Evolutionary conservation across 495 filamentous ascomycete species (phyloP).

Genomic region (Schizothecium vesticola): DNA sequence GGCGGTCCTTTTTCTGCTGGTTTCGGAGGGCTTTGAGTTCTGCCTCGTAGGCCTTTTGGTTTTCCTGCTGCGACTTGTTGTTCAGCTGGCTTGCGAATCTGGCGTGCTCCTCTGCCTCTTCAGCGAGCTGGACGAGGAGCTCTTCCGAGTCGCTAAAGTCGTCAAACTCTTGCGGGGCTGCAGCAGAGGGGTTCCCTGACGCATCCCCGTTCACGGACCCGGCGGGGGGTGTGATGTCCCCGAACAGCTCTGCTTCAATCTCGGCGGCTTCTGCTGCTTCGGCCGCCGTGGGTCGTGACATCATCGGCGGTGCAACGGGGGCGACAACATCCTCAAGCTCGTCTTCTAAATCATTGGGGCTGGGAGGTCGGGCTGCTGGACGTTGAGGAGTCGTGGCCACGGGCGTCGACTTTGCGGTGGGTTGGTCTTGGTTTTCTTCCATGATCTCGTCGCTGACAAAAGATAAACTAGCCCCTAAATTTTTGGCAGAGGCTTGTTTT

Average conservation of each 20-base stretch:
- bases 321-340: constrained; percentile 38
- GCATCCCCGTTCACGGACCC: not conserved
- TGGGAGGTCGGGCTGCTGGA: not conserved
- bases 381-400: not conserved
- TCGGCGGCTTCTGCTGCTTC: constrained; percentile 21
- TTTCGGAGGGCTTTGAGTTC: constrained; percentile 79
- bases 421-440: not conserved
- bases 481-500: constrained; percentile 3
- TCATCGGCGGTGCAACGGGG: constrained; percentile 2
- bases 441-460: constrained; percentile 10
- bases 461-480: constrained; percentile 15
- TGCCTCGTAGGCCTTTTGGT: constrained; percentile 70
- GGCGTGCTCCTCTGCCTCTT: constrained; percentile 86
- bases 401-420: not conserved
- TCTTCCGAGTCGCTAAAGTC: constrained; percentile 80
- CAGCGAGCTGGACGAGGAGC: constrained; percentile 73
- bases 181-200: constrained; percentile 26
- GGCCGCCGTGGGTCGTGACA: not conserved
- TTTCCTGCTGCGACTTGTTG: constrained; percentile 56
- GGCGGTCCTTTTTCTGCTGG: constrained; percentile 93
- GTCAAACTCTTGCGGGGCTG: constrained; percentile 34
- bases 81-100: constrained; percentile 85
- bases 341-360: constrained; percentile 26
- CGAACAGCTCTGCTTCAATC: constrained; percentile 25
- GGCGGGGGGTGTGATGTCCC: constrained; percentile 5